Base-by-base conservation (phyloP, 2,329 filamentous ascomycete species). In the Alternaria sp. region DNA sequence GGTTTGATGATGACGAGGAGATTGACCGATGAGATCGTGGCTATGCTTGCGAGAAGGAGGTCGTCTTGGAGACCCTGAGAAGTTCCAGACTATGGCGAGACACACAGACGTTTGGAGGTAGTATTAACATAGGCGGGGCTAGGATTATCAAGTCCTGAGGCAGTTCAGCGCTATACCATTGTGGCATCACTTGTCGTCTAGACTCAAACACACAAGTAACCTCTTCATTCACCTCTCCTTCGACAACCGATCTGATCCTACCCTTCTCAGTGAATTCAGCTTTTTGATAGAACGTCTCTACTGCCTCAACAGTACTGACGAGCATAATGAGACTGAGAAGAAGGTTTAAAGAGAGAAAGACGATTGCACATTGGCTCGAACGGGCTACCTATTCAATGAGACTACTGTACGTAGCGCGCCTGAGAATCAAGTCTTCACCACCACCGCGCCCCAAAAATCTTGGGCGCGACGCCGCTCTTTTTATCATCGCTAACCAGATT, bases 391-490 rank as follows among this genome's bases (percentile, higher is more conserved):
- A 13, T 48, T 48, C 44, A 21, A 8, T 31, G 13, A 9, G 13
- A 46, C 21, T 28, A 28, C 26, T 3, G 26, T 28, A 6, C 4
- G 37, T 17, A 39, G 23, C 13, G 44, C 5, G 31, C 31, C 13
- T n/a, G 21, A 48, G 13, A 26, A 4, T 36, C 8, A 14, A 9
- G 28, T 17, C 5, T 17, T 63, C 46, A 77, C 74, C 74, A 77
- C 73, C 74, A 77, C 51, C 73, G 61, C 46, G 72, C 74, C 0
- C 74, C 74, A 60, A 77, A 77, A 21, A 77, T 75, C 66, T 75
- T 77, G 0, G 73, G 73, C 42, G 71, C 73, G 37, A 69, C 62
- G 48, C 66, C 72, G 11, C 61, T 63, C 57, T 62, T 64, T 62
- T 69, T 70, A 46, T 74, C 63, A 23, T 65, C 69, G 21, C 66